phyloP scores from a whole-genome alignment of 345 rosid genomes.

The Hibiscus trionum region DNA sequence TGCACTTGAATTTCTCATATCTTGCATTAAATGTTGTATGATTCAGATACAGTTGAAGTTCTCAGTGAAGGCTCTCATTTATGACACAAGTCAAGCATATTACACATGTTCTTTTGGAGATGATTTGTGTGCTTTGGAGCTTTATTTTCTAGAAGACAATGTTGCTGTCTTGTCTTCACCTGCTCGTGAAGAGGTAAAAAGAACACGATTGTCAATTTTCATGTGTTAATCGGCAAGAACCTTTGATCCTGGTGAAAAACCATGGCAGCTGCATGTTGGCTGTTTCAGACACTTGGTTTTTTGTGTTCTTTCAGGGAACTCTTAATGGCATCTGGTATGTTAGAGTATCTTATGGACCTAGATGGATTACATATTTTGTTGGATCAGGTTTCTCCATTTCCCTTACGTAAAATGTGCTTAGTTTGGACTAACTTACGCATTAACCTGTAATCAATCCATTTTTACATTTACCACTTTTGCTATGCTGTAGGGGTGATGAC shows the following conservation, averaged over 20 bases:
- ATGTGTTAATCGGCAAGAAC: not conserved
- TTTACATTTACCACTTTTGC: not conserved
- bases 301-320: conserved; percentile 30
- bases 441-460: not conserved
- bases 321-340: conserved; percentile 26
- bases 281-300: not conserved
- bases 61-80: conserved; percentile 27
- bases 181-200: conserved; percentile 31
- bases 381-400: conserved; percentile 41
- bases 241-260: not conserved
- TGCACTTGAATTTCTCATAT: not conserved
- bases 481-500: conserved; percentile 35
- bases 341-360: conserved; percentile 46
- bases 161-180: conserved; percentile 45
- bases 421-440: not conserved
- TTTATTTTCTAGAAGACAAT: conserved; percentile 22
- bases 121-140: conserved; percentile 25
- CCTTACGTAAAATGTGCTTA: not conserved
- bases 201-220: not conserved
- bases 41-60: conserved; percentile 44
- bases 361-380: conserved; percentile 42
- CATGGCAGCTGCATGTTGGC: not conserved
- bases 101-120: conserved; percentile 32
- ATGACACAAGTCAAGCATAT: conserved; percentile 36
- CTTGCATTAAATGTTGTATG: not conserved